Evolutionary conservation across 2,329 filamentous ascomycete species (phyloP).

Genomic region (Arthrobotrys entomopaga): DNA sequence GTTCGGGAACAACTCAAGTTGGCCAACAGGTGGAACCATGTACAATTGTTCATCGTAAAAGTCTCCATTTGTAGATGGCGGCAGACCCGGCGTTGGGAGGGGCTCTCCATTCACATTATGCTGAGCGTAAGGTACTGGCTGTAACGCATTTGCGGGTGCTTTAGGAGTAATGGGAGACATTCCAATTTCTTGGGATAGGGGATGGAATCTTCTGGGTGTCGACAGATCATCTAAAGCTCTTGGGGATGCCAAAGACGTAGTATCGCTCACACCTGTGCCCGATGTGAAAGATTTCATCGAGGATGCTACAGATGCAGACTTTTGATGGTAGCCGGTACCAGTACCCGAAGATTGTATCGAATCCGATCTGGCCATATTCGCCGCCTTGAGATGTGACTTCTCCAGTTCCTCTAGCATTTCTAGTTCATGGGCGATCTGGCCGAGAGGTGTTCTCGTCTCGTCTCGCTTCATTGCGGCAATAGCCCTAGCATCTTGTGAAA

Average conservation of each 20-base stretch:
- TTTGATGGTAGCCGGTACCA: conserved; percentile 45
- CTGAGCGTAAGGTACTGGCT: conserved; percentile 48
- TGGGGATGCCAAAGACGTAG: conserved; percentile 63
- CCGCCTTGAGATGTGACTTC: conserved; percentile 47
- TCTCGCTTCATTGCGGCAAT: conserved; percentile 46
- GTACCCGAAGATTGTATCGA: conserved; percentile 54
- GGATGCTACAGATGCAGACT: conserved; percentile 70
- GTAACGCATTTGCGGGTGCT: conserved; percentile 56
- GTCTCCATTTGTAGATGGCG: conserved; percentile 45
- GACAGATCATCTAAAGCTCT: conserved; percentile 58
- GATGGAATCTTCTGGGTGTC: conserved; percentile 56
- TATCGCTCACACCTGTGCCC: conserved; percentile 58
- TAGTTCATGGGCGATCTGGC: conserved; percentile 78
- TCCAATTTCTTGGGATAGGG: conserved; percentile 59
- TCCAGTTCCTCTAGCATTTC: conserved; percentile 69
- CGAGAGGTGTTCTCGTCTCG: conserved; percentile 73
- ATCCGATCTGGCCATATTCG: conserved; percentile 54
- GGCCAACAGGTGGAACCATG: conserved; percentile 45
- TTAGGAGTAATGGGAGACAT: conserved; percentile 60
- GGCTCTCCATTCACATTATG: conserved; percentile 51
- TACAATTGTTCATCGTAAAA: conserved; percentile 53
- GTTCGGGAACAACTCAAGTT: conserved; percentile 62
- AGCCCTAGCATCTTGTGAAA: conserved; percentile 74
- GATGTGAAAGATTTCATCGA: conserved; percentile 65
- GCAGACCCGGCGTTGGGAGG: conserved; percentile 39